Conservation (phyloP, 108 stramenopile species). For the Nitzschia sp. region DNA sequence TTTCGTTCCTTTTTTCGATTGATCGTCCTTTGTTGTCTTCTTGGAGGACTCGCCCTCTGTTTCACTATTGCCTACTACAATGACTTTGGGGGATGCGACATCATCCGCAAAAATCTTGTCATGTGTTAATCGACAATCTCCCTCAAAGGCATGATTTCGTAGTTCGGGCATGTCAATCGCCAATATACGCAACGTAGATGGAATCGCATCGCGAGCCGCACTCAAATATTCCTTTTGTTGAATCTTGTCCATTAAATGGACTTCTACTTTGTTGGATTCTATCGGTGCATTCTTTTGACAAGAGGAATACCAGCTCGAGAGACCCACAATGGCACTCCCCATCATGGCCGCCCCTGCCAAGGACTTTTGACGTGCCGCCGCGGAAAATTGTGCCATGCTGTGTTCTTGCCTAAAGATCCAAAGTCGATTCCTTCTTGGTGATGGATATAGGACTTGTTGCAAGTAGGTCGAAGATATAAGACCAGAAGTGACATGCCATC, state of each 20-base stretch:
- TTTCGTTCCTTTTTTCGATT: slow-evolving; percentile 6
- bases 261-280: slow-evolving; percentile 37
- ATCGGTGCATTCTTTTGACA: no score
- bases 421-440: no score
- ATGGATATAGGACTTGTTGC: no score
- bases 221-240: slow-evolving; percentile 58
- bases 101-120: slow-evolving; percentile 52
- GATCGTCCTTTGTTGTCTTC: not conserved
- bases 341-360: not conserved
- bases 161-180: slow-evolving; percentile 71
- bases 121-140: slow-evolving; percentile 39
- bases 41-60: not conserved
- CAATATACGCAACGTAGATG: slow-evolving; percentile 55
- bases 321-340: not conserved
- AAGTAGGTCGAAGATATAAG: no score
- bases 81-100: slow-evolving; percentile 57
- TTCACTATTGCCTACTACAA: not conserved
- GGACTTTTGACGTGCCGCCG: no score
- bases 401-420: no score
- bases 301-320: slow-evolving; percentile 1
- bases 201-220: slow-evolving; percentile 44
- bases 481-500: no score
- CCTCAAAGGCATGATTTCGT: slow-evolving; percentile 52
- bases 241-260: slow-evolving; percentile 73
- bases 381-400: no score